phyloP scores from a whole-genome alignment of 2,329 filamentous ascomycete species.

The Monosporascus sp. region DNA sequence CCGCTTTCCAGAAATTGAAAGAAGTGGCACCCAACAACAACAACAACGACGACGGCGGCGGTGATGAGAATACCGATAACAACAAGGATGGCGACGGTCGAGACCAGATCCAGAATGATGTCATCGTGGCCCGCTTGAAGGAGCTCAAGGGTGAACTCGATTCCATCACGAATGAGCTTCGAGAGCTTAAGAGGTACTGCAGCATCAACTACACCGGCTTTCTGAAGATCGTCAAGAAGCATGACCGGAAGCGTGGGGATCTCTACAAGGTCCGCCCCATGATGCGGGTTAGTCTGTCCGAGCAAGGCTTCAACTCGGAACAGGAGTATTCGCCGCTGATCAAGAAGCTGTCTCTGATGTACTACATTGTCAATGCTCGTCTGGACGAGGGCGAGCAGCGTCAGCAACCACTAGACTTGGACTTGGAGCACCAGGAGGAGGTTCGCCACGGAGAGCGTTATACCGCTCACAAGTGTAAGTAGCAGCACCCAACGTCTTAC shows the following conservation, averaged over 20 bases:
- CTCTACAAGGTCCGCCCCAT: constrained; percentile 86
- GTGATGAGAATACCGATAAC: not conserved
- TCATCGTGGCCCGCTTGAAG: constrained; percentile 51
- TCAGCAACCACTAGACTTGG: constrained; percentile 39
- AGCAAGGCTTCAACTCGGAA: constrained; percentile 91
- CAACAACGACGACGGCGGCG: constrained; percentile 27
- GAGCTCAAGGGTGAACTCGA: constrained; percentile 78
- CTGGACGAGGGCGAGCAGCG: constrained; percentile 53
- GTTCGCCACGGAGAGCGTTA: constrained; percentile 66
- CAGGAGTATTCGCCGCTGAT: constrained; percentile 81
- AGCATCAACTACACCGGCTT: constrained; percentile 97
- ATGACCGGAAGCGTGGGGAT: constrained; percentile 85
- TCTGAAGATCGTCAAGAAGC: constrained; percentile 97
- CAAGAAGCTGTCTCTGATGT: constrained; percentile 90
- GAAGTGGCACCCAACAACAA: constrained; percentile 70
- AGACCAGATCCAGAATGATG: constrained; percentile 39
- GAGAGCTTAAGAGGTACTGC: constrained; percentile 90
- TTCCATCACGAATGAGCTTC: constrained; percentile 81
- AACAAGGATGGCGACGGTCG: not conserved
- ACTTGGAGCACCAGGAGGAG: constrained; percentile 49
- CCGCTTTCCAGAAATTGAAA: constrained; percentile 64
- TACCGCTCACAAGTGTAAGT: constrained; percentile 78
- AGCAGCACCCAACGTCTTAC: not conserved
- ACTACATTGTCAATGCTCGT: constrained; percentile 85
- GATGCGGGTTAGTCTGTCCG: constrained; percentile 83